These are phyloP conservation scores for Acidomyces sp. DNA, from an alignment of 495 filamentous ascomycete genomes.

Conservation along the genomic window DNA sequence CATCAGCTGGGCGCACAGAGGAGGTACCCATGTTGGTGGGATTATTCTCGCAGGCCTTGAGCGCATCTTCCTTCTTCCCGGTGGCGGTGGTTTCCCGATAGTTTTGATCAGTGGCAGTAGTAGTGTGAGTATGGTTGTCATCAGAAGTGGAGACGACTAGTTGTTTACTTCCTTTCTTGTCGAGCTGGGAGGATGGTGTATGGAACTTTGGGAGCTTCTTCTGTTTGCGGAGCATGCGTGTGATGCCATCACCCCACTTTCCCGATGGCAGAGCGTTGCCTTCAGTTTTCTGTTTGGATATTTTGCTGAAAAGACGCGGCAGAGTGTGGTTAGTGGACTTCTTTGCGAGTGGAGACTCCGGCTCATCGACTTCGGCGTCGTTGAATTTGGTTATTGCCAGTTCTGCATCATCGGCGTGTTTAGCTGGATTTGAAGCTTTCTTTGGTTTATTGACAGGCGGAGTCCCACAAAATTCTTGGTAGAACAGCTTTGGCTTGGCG, in stretches of 20 bases:
- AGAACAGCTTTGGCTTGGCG: too few species aligned
- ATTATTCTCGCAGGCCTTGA: too few species aligned
- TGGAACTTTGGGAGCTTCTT: background rate
- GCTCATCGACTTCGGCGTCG: background rate
- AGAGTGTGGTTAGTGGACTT: too few species aligned
- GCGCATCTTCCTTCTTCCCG: too few species aligned
- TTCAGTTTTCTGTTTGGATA: background rate
- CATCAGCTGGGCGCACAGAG: slow-evolving; percentile 1
- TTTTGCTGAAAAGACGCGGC: background rate
- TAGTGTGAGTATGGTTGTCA: too few species aligned
- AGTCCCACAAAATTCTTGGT: too few species aligned
- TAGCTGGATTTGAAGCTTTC: background rate
- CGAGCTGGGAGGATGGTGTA: slow-evolving; percentile 2
- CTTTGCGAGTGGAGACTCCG: slow-evolving; percentile 3
- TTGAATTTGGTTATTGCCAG: background rate
- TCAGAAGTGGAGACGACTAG: too few species aligned
- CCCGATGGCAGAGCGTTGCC: background rate
- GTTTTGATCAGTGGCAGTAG: too few species aligned
- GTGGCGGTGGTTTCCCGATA: too few species aligned
- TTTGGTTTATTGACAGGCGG: background rate
- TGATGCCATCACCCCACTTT: background rate
- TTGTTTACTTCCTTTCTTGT: background rate
- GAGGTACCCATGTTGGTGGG: slow-evolving; percentile 5
- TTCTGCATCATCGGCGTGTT: background rate
- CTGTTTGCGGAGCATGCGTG: slow-evolving; percentile 1